A percentile compares a stretch with the other conserved stretches of the same genome.
These are phyloP conservation scores for Scheffersomyces parashehatae DNA, from an alignment of 1,139 yeast species.

Conservation along the genomic window DNA sequence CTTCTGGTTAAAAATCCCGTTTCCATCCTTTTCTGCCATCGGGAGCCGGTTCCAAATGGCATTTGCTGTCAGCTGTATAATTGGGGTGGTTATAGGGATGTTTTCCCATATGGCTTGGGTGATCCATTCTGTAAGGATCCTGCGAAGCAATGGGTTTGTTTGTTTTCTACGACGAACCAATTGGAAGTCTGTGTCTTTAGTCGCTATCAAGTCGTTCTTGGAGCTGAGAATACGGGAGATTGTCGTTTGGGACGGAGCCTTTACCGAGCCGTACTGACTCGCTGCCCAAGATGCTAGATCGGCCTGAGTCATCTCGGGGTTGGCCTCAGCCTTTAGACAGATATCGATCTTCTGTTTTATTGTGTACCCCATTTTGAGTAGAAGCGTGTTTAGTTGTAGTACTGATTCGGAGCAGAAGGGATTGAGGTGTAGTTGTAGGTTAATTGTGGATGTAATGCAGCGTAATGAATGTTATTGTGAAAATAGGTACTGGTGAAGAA, in stretches of 20 bases:
- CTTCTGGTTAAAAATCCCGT: slow-evolving; percentile 62
- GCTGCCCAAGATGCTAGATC: slow-evolving; percentile 69
- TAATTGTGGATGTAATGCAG: no score
- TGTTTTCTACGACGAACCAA: slow-evolving; percentile 57
- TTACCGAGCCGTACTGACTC: slow-evolving; percentile 48
- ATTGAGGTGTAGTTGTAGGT: no score
- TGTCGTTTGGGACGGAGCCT: slow-evolving; percentile 68
- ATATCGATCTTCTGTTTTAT: slow-evolving; percentile 67
- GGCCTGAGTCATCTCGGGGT: slow-evolving; percentile 68
- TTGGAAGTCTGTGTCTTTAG: slow-evolving; percentile 58
- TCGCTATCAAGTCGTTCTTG: slow-evolving; percentile 57
- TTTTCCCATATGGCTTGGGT: slow-evolving; percentile 69
- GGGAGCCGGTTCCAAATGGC: slow-evolving; percentile 66
- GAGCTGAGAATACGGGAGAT: slow-evolving; percentile 61
- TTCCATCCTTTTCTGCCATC: slow-evolving; percentile 55
- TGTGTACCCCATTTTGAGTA: slow-evolving; percentile 49
- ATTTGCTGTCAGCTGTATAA: slow-evolving; percentile 63
- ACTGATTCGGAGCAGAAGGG: no score
- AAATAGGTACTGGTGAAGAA: no score
- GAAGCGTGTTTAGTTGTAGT: no score
- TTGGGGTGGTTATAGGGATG: slow-evolving; percentile 64
- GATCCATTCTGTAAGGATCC: slow-evolving; percentile 66
- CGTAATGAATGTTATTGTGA: no score
- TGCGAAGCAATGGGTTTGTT: slow-evolving; percentile 55
- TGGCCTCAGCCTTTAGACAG: slow-evolving; percentile 64